Evolutionary conservation across 2,329 filamentous ascomycete species (phyloP).

Genomic region (Trichoderma sp.): DNA sequence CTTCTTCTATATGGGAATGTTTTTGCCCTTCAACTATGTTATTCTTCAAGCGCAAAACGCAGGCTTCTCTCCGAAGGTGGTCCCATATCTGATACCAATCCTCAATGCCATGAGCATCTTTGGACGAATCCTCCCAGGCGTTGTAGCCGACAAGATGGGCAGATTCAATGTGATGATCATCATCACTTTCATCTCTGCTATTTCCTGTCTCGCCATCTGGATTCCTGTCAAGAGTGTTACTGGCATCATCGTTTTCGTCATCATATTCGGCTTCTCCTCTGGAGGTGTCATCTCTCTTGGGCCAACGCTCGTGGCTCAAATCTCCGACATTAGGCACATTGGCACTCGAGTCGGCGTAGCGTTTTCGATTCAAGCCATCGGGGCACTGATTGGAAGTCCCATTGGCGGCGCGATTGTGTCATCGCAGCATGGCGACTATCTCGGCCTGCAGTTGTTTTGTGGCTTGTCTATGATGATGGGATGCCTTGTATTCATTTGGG

Average conservation of each 20-base stretch:
- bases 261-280: slow-evolving; percentile 67
- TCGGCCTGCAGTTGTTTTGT: slow-evolving; percentile 63
- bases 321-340: slow-evolving; percentile 66
- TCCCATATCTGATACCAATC: slow-evolving; percentile 52
- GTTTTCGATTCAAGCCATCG: slow-evolving; percentile 61
- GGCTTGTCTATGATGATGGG: slow-evolving; percentile 48
- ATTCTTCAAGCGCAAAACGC: slow-evolving; percentile 45
- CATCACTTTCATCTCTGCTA: slow-evolving; percentile 48
- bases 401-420: slow-evolving; percentile 62
- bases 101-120: slow-evolving; percentile 55
- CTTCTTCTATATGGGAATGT: slow-evolving; percentile 55
- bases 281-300: slow-evolving; percentile 63
- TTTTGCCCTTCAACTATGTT: slow-evolving; percentile 53
- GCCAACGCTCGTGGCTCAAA: slow-evolving; percentile 65
- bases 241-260: slow-evolving; percentile 60
- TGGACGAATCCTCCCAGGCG: slow-evolving; percentile 51
- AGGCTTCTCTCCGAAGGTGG: slow-evolving; percentile 41
- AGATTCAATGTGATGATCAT: slow-evolving; percentile 50
- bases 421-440: slow-evolving; percentile 50
- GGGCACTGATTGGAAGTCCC: slow-evolving; percentile 64
- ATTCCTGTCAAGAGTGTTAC: slow-evolving; percentile 49
- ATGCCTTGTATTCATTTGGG: slow-evolving; percentile 29
- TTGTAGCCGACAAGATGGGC: slow-evolving; percentile 45
- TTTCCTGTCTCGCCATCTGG: slow-evolving; percentile 49
- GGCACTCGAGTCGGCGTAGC: slow-evolving; percentile 65